A percentile compares a stretch with the other conserved stretches of the same genome.
Conservation (phyloP, 2,329 filamentous ascomycete genomes). For the Albifimbria verrucaria region DNA sequence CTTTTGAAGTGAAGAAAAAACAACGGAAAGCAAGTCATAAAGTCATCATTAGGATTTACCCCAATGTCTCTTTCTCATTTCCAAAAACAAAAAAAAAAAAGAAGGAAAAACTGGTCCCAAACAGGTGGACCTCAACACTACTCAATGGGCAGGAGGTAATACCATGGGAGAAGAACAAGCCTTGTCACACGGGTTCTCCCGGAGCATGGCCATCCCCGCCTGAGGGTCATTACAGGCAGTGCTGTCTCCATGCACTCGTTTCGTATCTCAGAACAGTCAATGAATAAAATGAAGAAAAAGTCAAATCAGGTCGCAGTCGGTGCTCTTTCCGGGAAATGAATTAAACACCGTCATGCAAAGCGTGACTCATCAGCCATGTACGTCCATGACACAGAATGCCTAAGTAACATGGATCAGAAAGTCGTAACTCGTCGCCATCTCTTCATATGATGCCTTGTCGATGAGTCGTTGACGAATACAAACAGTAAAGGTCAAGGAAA, state of each 20-base stretch:
- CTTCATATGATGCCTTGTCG: conserved; percentile 22
- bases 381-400: conserved; percentile 31
- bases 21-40: conserved; percentile 27
- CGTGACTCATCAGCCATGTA: conserved; percentile 44
- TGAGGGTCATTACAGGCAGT: conserved; percentile 35
- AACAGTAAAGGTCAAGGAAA: conserved; percentile 17
- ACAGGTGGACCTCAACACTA: background rate
- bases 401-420: conserved; percentile 29
- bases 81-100: no score
- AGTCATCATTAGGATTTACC: conserved; percentile 29
- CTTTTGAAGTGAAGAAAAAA: conserved; percentile 20
- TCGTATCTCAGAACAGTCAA: conserved; percentile 24
- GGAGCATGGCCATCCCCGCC: conserved; percentile 28
- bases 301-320: conserved; percentile 8
- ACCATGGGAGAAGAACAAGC: conserved; percentile 2
- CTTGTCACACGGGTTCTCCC: conserved; percentile 6
- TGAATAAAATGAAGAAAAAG: background rate
- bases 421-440: conserved; percentile 35
- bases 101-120: conserved; percentile 7
- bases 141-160: background rate
- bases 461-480: conserved; percentile 26
- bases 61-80: conserved; percentile 20
- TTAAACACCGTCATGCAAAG: conserved; percentile 38
- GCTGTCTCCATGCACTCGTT: conserved; percentile 26
- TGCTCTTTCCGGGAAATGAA: conserved; percentile 10